These are phyloP conservation scores for Termitomyces sp. DNA, from an alignment of 768 basidiomycete species.

Conservation along the genomic window DNA sequence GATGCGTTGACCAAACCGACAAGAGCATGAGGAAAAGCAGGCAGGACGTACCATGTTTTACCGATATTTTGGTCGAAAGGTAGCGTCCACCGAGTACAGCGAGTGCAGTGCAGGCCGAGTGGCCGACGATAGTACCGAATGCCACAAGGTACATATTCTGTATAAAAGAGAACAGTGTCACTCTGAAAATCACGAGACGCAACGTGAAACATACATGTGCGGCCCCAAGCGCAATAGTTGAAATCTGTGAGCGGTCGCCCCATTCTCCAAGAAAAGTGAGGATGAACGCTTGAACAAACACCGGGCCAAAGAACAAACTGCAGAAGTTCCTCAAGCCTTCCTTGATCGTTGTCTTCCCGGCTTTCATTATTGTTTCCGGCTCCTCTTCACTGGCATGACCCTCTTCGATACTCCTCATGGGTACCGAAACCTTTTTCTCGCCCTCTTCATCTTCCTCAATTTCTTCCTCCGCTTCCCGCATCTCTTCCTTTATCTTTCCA, in stretches of 20 bases:
- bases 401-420: slow-evolving; percentile 74
- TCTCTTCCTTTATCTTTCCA: slow-evolving; percentile 87
- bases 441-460: slow-evolving; percentile 73
- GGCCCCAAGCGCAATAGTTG: slow-evolving; percentile 93
- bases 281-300: slow-evolving; percentile 92
- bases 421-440: slow-evolving; percentile 35
- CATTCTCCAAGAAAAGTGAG: slow-evolving; percentile 98
- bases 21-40: not conserved
- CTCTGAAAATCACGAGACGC: not conserved
- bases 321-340: slow-evolving; percentile 82
- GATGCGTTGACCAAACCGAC: not conserved
- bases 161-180: not conserved
- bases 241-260: slow-evolving; percentile 97
- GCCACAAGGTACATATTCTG: slow-evolving; percentile 93
- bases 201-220: slow-evolving; percentile 71
- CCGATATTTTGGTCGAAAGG: slow-evolving; percentile 89
- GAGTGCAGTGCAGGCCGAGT: slow-evolving; percentile 78
- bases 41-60: slow-evolving; percentile 75
- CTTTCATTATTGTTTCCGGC: slow-evolving; percentile 14
- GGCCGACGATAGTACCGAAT: slow-evolving; percentile 85
- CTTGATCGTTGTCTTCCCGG: slow-evolving; percentile 17
- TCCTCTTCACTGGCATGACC: slow-evolving; percentile 28
- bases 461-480: slow-evolving; percentile 95
- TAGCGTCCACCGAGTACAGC: slow-evolving; percentile 94
- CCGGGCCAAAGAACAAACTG: slow-evolving; percentile 80